A percentile compares a stretch with the other conserved stretches of the same genome.
phyloP scores from a whole-genome alignment of 1,284 basidiomycete genomes.

The Dichomitus squalens region DNA sequence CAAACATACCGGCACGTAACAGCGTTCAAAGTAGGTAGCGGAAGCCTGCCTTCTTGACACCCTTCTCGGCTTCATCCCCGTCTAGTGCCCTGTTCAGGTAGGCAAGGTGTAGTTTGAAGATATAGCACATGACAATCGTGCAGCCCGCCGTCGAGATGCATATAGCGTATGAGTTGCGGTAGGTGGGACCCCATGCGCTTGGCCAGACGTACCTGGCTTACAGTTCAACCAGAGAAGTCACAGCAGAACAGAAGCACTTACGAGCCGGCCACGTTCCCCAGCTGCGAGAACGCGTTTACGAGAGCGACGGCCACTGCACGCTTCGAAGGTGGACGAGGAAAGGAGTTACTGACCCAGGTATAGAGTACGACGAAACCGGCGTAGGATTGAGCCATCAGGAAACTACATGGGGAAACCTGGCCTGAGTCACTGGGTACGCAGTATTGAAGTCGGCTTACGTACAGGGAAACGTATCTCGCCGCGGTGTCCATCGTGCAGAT shows the following conservation, averaged over 20 bases:
- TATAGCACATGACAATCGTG: conserved; percentile 49
- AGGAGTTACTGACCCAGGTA: conserved; percentile 74
- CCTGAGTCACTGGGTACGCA: neutral
- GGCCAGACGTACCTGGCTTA: conserved; percentile 41
- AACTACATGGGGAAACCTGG: conserved; percentile 42
- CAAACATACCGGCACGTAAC: neutral
- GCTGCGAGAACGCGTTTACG: conserved; percentile 70
- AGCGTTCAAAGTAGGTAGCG: conserved; percentile 24
- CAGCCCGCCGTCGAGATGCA: conserved; percentile 46
- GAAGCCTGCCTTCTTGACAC: conserved; percentile 28
- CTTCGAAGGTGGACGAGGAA: conserved; percentile 70
- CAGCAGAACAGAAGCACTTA: conserved; percentile 11
- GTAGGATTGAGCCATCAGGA: conserved; percentile 78
- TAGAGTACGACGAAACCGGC: conserved; percentile 69
- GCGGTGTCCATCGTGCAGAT: conserved; percentile 68
- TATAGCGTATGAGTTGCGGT: conserved; percentile 49
- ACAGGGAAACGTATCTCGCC: conserved; percentile 76
- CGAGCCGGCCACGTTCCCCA: conserved; percentile 78
- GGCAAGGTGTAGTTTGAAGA: conserved; percentile 46
- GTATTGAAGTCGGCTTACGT: conserved; percentile 23
- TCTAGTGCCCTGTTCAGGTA: conserved; percentile 38
- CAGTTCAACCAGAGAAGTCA: neutral
- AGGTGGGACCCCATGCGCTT: conserved; percentile 42
- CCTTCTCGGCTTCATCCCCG: conserved; percentile 33
- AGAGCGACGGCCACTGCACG: conserved; percentile 76